Percentiles rank a stretch among this genome's conserved stretches.
phyloP scores from a whole-genome alignment of 179 eudicot species.

The Nepenthes alata region DNA sequence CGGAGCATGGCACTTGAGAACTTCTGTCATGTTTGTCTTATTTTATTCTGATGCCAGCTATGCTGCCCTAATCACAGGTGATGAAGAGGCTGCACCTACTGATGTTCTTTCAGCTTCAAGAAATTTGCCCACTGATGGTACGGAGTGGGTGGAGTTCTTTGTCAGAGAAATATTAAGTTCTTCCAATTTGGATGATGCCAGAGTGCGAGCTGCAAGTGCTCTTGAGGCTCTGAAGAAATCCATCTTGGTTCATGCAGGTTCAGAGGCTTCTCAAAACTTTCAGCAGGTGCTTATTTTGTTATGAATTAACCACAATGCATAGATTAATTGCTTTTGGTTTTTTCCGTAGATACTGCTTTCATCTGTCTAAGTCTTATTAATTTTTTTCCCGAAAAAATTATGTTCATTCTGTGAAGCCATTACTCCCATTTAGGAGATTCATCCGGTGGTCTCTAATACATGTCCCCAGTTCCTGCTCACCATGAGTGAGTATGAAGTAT shows the following conservation, averaged over 20 bases:
- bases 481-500: too few relatives aligned
- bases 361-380: too few relatives aligned
- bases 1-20: too few relatives aligned
- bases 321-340: too few relatives aligned
- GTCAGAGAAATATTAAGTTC: constrained; percentile 37
- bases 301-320: not conserved
- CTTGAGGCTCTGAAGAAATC: constrained; percentile 38
- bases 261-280: constrained; percentile 19
- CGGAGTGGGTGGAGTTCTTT: constrained; percentile 40
- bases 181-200: constrained; percentile 31
- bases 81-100: constrained; percentile 13
- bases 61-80: constrained; percentile 11
- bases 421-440: too few relatives aligned
- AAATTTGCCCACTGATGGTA: constrained; percentile 20
- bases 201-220: constrained; percentile 33
- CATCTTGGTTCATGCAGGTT: constrained; percentile 17
- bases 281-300: constrained; percentile 21
- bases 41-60: not conserved
- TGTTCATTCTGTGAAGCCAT: too few relatives aligned
- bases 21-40: too few relatives aligned
- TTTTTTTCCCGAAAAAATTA: too few relatives aligned
- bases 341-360: too few relatives aligned
- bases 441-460: too few relatives aligned
- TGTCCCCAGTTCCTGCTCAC: too few relatives aligned
- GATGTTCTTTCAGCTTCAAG: constrained; percentile 12